Base-by-base conservation (phyloP, 345 rosid species). In the Populus tremula region DNA sequence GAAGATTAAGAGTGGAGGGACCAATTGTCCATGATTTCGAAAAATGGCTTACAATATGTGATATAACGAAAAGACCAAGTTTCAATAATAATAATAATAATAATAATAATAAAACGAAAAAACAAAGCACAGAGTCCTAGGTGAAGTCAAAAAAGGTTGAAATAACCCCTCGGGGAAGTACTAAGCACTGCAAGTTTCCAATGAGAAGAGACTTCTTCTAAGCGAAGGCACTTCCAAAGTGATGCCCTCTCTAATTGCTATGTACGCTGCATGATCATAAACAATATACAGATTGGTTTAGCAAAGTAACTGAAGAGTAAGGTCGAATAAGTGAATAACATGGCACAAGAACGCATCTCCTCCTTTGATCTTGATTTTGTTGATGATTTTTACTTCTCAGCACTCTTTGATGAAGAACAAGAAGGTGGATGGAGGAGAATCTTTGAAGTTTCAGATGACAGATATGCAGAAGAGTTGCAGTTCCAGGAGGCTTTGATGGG, bases 401-500 rank as follows among this genome's bases (percentile, higher is more conserved):
- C 82, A 23, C 54, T 86, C 11, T 74, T 73, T 53, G 84, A 82
- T 20, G 73, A 81, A n/a, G 87, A 83, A 1, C 87, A 81, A 18
- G 69, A 6, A 33, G 71, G 39, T 2, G 20, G 18, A 56, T 27
- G 16, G 39, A 1, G 53, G 23, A 38, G 64, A 14, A 29, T 62
- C 8, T 78, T 81, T 36, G 89, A 79, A 18, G 80, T 88, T 50
- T 88, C 93, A 2, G 90, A 89, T 50, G 91, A 72, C 29, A 82
- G 72, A 59, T 90, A 84, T 67, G 85, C 91, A 2, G 25, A 39
- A 1, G 87, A 69, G 81, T 59, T 90, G 71, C 74, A 80, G 33
- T 78, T 89, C 65, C 90, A 90, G 70, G 94, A 90, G 78, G 89
- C 84, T 73, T 70, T 87, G 23, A 53, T 85, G 79, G 82, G 82